Conservation (phyloP, 192 early-diverging fungal species). For the Coemansia sp. region DNA sequence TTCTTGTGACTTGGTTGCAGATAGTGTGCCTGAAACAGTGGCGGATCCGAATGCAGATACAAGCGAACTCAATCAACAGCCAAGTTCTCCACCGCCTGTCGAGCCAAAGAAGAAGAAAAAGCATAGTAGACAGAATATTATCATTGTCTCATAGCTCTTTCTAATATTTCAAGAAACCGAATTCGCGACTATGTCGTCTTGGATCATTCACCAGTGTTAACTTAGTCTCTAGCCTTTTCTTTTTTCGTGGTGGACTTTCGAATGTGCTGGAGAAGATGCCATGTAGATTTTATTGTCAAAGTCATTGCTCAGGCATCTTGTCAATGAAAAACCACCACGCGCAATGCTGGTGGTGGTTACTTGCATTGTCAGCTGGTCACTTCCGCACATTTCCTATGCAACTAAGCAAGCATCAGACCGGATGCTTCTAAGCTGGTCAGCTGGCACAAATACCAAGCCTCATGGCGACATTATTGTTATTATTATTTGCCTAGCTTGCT, state of each 20-base stretch:
- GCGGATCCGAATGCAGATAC: not conserved
- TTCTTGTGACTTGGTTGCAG: not conserved
- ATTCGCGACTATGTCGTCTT: not conserved
- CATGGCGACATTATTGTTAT: conserved; percentile 4
- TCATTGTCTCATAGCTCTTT: conserved; percentile 28
- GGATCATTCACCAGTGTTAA: not conserved
- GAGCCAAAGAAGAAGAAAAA: conserved; percentile 31
- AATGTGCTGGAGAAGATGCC: not conserved
- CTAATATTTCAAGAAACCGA: not conserved
- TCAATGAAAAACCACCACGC: not conserved
- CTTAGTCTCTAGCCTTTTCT: not conserved
- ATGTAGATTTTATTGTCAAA: not conserved
- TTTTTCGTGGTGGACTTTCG: not conserved
- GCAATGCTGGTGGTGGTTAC: not conserved
- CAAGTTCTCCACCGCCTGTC: not conserved
- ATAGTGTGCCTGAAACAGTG: not conserved
- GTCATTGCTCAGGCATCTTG: not conserved
- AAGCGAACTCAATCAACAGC: not conserved
- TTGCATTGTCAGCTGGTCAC: not conserved
- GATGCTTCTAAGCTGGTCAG: not conserved
- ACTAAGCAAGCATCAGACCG: not conserved
- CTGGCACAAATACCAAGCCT: not conserved
- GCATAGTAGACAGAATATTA: conserved; percentile 33
- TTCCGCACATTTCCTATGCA: not conserved
- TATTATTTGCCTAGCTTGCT: not conserved